phyloP scores from a whole-genome alignment of 495 filamentous ascomycete genomes.

The Lophiotrema nucula region DNA sequence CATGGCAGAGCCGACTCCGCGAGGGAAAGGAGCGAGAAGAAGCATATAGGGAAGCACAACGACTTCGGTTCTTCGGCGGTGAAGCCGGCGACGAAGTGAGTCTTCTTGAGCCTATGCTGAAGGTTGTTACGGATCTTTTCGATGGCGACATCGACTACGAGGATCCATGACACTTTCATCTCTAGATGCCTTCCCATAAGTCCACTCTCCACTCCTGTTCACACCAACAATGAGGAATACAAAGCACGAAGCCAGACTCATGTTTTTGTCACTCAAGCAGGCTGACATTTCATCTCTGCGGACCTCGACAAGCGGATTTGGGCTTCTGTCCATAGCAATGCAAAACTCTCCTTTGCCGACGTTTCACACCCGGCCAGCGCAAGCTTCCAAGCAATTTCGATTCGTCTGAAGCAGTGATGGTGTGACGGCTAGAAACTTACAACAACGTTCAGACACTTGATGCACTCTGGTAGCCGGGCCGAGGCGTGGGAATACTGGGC shows the following conservation, averaged over 20 bases:
- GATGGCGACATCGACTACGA: constrained; percentile 40
- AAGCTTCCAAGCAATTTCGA: constrained; percentile 28
- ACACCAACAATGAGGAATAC: constrained; percentile 3
- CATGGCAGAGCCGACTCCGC: constrained; percentile 33
- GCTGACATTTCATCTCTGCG: constrained; percentile 13
- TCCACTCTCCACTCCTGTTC: constrained; percentile 18
- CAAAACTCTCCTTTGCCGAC: constrained; percentile 31
- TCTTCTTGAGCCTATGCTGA: constrained; percentile 40
- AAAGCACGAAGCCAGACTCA: neutral
- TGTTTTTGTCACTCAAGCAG: constrained; percentile 5
- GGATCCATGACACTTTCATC: constrained; percentile 30
- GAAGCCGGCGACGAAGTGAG: constrained; percentile 36
- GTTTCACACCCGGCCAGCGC: constrained; percentile 17
- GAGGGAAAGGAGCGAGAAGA: constrained; percentile 23
- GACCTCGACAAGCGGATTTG: constrained; percentile 20
- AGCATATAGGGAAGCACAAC: constrained; percentile 19
- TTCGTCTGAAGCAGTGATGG: constrained; percentile 33
- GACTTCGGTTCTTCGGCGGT: constrained; percentile 37
- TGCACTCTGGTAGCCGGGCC: constrained; percentile 24
- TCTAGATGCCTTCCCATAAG: neutral
- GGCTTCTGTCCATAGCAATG: constrained; percentile 36
- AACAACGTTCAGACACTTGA: constrained; percentile 16
- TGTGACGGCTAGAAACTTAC: constrained; percentile 3
- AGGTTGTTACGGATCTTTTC: constrained; percentile 43
- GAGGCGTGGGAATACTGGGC: constrained; percentile 35